phyloP scores from a whole-genome alignment of 2,329 filamentous ascomycete genomes.

The Xylariaceae sp. region DNA sequence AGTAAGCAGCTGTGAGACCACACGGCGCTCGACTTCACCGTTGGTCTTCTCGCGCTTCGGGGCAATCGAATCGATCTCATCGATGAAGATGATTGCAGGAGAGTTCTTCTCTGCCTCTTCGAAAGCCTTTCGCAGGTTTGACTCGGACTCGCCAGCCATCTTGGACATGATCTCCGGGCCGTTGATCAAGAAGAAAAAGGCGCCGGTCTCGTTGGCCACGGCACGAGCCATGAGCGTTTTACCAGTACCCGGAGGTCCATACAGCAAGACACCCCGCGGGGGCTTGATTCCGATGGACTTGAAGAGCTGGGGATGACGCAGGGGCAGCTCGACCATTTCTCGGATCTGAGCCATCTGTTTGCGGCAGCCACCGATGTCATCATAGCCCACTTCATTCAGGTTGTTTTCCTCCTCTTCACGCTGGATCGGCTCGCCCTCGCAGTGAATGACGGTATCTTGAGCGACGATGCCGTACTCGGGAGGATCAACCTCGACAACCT shows the following conservation, averaged over 20 bases:
- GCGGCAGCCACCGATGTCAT: conserved; percentile 97
- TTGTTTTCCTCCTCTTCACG: conserved; percentile 99
- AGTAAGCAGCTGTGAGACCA: conserved; percentile 89
- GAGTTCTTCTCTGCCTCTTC: conserved; percentile 99
- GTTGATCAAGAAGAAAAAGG: conserved; percentile 99
- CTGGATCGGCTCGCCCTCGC: conserved; percentile 91
- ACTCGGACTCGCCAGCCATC: conserved; percentile 99
- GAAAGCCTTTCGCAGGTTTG: conserved; percentile 96
- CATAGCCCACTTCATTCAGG: conserved; percentile 97
- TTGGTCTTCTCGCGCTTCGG: conserved; percentile 99
- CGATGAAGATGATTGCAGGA: conserved; percentile 98
- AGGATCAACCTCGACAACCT: conserved; percentile 97
- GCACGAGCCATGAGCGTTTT: conserved; percentile 99
- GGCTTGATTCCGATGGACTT: conserved; percentile 99
- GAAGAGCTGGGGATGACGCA: conserved; percentile 97
- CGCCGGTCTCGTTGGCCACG: conserved; percentile 96
- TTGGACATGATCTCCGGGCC: conserved; percentile 99
- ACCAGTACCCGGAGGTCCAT: conserved; percentile 95
- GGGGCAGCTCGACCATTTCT: conserved; percentile 93
- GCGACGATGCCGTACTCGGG: conserved; percentile 98
- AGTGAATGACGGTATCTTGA: conserved; percentile 98
- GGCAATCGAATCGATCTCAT: conserved; percentile 98
- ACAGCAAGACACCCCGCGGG: conserved; percentile 93
- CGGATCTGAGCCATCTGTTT: conserved; percentile 99
- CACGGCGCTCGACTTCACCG: conserved; percentile 95